Evolutionary conservation across 306 rosid species (phyloP), one percentile per base, ranked within the genome.

Genomic region (Casuarina glauca): DNA sequence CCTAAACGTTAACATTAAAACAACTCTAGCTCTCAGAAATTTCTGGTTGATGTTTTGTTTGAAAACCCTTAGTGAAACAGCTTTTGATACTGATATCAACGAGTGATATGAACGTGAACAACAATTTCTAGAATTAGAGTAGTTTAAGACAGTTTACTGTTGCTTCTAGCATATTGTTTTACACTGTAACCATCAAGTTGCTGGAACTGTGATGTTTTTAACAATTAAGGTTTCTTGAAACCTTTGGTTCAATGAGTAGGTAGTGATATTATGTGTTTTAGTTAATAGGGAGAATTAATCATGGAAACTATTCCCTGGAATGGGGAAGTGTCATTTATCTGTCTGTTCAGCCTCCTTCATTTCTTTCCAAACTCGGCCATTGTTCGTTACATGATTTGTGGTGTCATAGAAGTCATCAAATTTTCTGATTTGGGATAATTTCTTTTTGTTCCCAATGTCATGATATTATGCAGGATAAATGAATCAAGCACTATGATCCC

Each of bases 391-490:
- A 55, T 60, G 49, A 49, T 70, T 42, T 75, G 35, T 32, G 44
- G 79, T 54, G 3, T 43, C 38, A 44, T 64, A 10, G 49, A 67
- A 42, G 50, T 41, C 10, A 6, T 16, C 10, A 67, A 0, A 0
- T 67, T 67, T 67, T 8, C 7, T 68, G 17, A 42, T 19, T 48
- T 48, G 16, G 17, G 17, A 26, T 45, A 1, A 46, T 44, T 75
- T 17, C n/a, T 62, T 32, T 71, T 11, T 17, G 68, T 48, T 69
- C 49, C 58, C 48, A 51, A 43, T 36, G 70, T 74, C 58, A 76
- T 72, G 83, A 80, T 79, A 67, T 78, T 77, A 53, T 82, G 86
- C 92, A 94, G 98, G 55, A 55, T 64, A 74, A 83, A 78, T 48
- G 89, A 84, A 60, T 39, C 89, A 80, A 70, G 80, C 78, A 82